Conservation (phyloP, 495 filamentous ascomycete genomes). For the Podospora anserina region DNA sequence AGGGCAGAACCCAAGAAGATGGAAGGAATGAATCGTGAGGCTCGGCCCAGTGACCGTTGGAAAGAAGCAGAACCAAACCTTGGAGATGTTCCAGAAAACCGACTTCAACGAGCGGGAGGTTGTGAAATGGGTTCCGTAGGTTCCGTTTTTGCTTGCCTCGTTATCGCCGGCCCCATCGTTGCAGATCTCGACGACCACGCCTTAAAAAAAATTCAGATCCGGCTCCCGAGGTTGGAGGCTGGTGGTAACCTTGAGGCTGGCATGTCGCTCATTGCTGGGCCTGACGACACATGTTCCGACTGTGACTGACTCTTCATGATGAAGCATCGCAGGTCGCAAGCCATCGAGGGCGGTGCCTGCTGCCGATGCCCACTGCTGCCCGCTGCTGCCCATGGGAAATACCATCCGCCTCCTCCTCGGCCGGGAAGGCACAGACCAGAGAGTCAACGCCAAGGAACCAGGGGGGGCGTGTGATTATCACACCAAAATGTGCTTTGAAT, state of each 20-base stretch:
- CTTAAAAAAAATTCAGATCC: neutral
- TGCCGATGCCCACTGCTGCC: neutral
- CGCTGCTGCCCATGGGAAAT: conserved; percentile 10
- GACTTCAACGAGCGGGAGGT: neutral
- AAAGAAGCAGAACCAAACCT: no score
- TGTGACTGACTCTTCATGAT: conserved; percentile 2
- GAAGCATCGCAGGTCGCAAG: conserved; percentile 6
- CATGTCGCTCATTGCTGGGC: neutral
- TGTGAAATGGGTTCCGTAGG: neutral
- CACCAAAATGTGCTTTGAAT: neutral
- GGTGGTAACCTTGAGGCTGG: neutral
- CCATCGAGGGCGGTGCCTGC: conserved; percentile 16
- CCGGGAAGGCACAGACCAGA: conserved; percentile 7
- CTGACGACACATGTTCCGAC: neutral
- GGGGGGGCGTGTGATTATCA: neutral
- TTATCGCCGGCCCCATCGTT: neutral
- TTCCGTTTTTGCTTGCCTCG: neutral
- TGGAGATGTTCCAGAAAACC: neutral
- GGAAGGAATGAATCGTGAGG: neutral
- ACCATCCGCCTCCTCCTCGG: conserved; percentile 7
- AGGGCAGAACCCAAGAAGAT: neutral
- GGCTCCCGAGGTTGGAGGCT: neutral
- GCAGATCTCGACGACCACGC: neutral
- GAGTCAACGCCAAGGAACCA: neutral
- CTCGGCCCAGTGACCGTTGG: neutral